Conservation (phyloP, 257 asterid species). For the Solanum bulbocastanum region DNA sequence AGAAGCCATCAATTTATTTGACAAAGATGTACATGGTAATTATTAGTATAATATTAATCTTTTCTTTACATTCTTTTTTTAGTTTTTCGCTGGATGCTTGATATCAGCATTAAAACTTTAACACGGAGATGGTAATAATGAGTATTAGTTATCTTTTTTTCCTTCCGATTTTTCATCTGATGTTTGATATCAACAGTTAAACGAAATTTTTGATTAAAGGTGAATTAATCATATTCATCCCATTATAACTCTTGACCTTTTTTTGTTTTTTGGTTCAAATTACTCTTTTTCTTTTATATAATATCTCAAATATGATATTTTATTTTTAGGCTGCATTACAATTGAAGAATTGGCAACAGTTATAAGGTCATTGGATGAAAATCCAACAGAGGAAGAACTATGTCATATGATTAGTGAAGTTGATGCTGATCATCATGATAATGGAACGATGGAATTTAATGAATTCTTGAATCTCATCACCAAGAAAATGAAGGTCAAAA, state of each 20-base stretch:
- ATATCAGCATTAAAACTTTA: background rate
- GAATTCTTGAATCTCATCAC: conserved; percentile 42
- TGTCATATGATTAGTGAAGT: conserved; percentile 28
- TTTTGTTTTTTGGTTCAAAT: background rate
- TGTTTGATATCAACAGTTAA: background rate
- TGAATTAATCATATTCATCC: background rate
- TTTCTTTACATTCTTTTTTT: background rate
- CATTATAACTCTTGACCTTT: background rate
- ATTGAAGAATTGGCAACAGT: conserved; percentile 38
- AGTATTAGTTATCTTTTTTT: background rate
- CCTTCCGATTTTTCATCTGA: background rate
- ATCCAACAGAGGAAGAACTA: conserved; percentile 35
- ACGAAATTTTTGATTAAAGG: background rate
- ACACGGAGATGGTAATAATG: background rate
- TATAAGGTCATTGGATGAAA: conserved; percentile 36
- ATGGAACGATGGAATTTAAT: conserved; percentile 30
- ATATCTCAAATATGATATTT: background rate
- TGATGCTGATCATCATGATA: background rate
- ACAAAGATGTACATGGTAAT: conserved; percentile 38
- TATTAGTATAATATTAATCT: background rate
- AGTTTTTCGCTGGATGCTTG: background rate
- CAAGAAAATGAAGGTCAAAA: conserved; percentile 25
- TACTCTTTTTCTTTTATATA: background rate
- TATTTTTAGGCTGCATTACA: conserved; percentile 30
- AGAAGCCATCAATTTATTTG: conserved; percentile 39